Conservation (phyloP, 371 early-diverging fungal species). For the Apophysomyces ossiformis region DNA sequence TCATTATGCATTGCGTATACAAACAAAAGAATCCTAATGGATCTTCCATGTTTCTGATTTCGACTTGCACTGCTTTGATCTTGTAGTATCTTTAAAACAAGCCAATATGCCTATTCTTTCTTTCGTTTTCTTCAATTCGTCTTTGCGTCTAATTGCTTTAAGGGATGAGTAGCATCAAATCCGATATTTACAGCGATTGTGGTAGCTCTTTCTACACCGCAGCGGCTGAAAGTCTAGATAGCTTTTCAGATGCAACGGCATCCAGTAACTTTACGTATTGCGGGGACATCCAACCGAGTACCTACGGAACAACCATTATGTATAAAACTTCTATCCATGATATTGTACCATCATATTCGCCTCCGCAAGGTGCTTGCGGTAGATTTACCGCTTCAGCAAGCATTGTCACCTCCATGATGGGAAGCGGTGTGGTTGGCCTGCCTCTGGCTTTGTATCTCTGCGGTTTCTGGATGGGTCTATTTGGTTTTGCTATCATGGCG, state of each 20-base stretch:
- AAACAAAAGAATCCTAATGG: constrained; percentile 6
- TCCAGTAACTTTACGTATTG: not conserved
- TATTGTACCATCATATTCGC: constrained; percentile 16
- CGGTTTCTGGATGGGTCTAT: constrained; percentile 58
- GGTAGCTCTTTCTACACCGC: not conserved
- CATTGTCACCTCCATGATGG: constrained; percentile 62
- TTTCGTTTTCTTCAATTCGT: not conserved
- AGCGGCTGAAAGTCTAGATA: not conserved
- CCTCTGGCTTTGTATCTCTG: constrained; percentile 54
- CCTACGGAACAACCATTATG: not conserved
- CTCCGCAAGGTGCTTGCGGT: constrained; percentile 23
- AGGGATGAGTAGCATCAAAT: constrained; percentile 1
- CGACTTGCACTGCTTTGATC: not conserved
- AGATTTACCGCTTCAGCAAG: constrained; percentile 34
- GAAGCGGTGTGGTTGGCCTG: constrained; percentile 64
- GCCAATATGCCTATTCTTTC: not conserved
- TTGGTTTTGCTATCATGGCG: constrained; percentile 44
- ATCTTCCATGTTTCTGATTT: not conserved
- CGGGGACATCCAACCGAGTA: not conserved
- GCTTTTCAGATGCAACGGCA: not conserved
- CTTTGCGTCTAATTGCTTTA: not conserved
- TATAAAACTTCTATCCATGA: not conserved
- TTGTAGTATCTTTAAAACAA: not conserved
- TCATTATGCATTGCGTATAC: not conserved
- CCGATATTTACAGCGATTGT: not conserved